Conservation (phyloP, 2,329 filamentous ascomycete species). For the Fusarium sp. region DNA sequence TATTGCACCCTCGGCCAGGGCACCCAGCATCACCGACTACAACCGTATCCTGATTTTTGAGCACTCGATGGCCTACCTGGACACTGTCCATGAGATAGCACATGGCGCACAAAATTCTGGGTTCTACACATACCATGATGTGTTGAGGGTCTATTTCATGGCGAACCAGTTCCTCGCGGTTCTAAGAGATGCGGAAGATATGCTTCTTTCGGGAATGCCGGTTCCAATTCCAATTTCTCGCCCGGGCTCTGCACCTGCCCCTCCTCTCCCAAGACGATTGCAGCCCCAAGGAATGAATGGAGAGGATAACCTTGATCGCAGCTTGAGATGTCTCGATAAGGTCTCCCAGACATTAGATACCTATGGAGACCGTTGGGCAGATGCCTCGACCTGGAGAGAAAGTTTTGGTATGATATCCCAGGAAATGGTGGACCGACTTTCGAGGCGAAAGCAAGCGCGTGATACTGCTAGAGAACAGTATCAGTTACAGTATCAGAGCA, state of each 20-base stretch:
- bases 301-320: constrained; percentile 65
- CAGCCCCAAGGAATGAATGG: constrained; percentile 48
- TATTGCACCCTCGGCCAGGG: constrained; percentile 80
- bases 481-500: constrained; percentile 49
- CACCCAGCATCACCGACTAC: constrained; percentile 78
- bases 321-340: constrained; percentile 64
- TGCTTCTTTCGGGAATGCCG: constrained; percentile 62
- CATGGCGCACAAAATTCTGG: constrained; percentile 67
- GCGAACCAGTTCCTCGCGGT: constrained; percentile 71
- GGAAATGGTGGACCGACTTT: constrained; percentile 57
- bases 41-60: constrained; percentile 86
- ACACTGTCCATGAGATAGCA: constrained; percentile 76
- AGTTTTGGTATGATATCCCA: constrained; percentile 63
- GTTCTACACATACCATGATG: constrained; percentile 88
- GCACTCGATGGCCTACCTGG: constrained; percentile 83
- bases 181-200: constrained; percentile 66
- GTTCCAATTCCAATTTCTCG: constrained; percentile 58
- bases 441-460: constrained; percentile 51
- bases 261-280: constrained; percentile 62
- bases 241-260: constrained; percentile 60
- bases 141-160: constrained; percentile 83
- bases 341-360: constrained; percentile 64
- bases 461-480: constrained; percentile 48
- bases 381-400: constrained; percentile 63
- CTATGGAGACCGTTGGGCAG: constrained; percentile 70